Conservation (phyloP, 345 rosid genomes). For the Eucalyptus cladocalyx region DNA sequence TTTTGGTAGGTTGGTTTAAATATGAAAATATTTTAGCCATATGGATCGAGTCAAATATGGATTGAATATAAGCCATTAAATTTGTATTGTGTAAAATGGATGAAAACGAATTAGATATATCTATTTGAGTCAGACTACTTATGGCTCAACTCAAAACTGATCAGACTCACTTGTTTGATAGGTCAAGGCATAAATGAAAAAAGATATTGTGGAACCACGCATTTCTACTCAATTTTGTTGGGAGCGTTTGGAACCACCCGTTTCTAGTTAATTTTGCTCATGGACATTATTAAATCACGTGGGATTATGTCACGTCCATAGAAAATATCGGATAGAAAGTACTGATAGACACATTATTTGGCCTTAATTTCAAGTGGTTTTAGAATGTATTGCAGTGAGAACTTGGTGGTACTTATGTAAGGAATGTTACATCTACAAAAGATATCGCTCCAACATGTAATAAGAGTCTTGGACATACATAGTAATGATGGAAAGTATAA, state of each 20-base stretch:
- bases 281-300: neutral
- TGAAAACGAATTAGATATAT: too few species aligned
- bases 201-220: too few species aligned
- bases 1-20: too few species aligned
- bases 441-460: accelerated
- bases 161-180: accelerated
- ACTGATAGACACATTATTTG: neutral
- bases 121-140: accelerated
- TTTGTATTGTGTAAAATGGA: accelerated
- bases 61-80: too few species aligned
- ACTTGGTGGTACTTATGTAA: too few species aligned
- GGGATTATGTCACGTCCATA: neutral
- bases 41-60: too few species aligned
- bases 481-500: neutral
- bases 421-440: neutral
- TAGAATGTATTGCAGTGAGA: neutral
- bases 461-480: neutral
- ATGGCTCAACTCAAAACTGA: accelerated
- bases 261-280: neutral
- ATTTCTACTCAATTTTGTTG: neutral
- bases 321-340: neutral
- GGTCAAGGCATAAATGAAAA: too few species aligned
- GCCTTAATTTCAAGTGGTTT: neutral
- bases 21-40: too few species aligned
- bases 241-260: neutral